Percentiles rank a stretch among this genome's conserved stretches.
phyloP scores from a whole-genome alignment of 2,329 filamentous ascomycete genomes.

The Capronia epimyces region DNA sequence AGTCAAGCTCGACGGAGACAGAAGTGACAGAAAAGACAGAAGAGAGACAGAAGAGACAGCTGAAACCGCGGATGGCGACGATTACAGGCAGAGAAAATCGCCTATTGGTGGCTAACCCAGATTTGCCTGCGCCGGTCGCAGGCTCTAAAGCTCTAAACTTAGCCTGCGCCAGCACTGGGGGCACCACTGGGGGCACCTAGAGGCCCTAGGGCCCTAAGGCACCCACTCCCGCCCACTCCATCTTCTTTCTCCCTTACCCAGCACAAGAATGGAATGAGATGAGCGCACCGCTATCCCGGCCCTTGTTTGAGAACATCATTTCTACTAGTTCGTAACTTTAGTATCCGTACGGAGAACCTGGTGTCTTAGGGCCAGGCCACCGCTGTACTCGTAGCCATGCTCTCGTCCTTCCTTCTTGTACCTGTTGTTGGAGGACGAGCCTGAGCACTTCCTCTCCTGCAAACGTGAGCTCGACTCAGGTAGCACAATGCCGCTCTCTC shows the following conservation, averaged over 20 bases:
- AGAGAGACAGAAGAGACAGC: background rate
- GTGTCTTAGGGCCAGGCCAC: too few relatives aligned
- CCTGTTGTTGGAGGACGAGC: background rate
- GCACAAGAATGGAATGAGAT: too few relatives aligned
- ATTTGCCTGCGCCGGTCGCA: background rate
- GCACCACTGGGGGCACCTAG: background rate
- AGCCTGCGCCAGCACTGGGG: background rate
- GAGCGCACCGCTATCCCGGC: too few relatives aligned
- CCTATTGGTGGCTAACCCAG: background rate
- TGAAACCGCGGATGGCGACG: background rate
- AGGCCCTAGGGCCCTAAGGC: background rate
- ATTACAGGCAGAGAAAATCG: background rate
- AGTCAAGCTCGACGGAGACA: background rate
- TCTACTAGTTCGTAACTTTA: too few relatives aligned
- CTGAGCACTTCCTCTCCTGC: background rate
- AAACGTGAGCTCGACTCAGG: background rate
- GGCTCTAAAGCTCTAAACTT: background rate
- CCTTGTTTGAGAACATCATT: too few relatives aligned
- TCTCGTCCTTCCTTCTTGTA: background rate
- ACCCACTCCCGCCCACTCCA: background rate
- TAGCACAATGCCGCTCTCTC: slow-evolving; percentile 13
- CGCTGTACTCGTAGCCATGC: background rate
- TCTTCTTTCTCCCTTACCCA: too few relatives aligned
- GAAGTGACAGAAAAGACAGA: background rate
- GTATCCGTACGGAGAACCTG: too few relatives aligned